Evolutionary conservation across 441 rosid species (phyloP).

Genomic region (Arabidopsis lyrata): DNA sequence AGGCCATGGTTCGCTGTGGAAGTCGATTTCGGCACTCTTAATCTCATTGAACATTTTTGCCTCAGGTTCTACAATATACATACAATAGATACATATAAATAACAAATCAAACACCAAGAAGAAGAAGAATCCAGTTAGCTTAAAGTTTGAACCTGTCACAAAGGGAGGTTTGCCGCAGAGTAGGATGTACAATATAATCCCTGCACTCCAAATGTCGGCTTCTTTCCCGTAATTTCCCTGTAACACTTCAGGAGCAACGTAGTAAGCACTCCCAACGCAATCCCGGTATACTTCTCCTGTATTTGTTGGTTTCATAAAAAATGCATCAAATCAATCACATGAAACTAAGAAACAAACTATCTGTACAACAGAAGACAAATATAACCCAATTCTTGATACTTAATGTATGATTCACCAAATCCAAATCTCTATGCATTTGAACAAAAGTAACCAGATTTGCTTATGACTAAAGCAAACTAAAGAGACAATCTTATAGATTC

Average conservation of each 20-base stretch:
- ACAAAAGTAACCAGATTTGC: not conserved
- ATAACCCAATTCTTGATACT: not conserved
- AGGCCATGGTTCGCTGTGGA: conserved; percentile 83
- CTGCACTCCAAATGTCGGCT: conserved; percentile 96
- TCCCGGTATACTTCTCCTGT: conserved; percentile 74
- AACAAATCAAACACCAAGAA: conserved; percentile 14
- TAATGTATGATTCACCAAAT: not conserved
- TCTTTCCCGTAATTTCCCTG: conserved; percentile 84
- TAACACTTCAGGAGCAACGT: conserved; percentile 94
- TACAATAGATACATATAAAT: not conserved
- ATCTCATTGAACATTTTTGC: conserved; percentile 76
- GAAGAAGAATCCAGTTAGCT: not conserved
- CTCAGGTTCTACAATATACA: conserved; percentile 66
- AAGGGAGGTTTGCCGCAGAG: conserved; percentile 94
- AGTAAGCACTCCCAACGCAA: conserved; percentile 86
- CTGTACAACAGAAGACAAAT: not conserved
- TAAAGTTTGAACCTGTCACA: conserved; percentile 69
- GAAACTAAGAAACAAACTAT: not conserved
- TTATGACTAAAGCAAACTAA: conserved; percentile 1
- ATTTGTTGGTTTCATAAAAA: conserved; percentile 30
- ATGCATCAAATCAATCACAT: not conserved
- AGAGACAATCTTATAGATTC: not conserved
- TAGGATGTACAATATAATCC: conserved; percentile 82
- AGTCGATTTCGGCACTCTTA: conserved; percentile 71
- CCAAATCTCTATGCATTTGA: not conserved